Conservation (phyloP, 2,329 filamentous ascomycete genomes). For the Tolypocladium inflatum region DNA sequence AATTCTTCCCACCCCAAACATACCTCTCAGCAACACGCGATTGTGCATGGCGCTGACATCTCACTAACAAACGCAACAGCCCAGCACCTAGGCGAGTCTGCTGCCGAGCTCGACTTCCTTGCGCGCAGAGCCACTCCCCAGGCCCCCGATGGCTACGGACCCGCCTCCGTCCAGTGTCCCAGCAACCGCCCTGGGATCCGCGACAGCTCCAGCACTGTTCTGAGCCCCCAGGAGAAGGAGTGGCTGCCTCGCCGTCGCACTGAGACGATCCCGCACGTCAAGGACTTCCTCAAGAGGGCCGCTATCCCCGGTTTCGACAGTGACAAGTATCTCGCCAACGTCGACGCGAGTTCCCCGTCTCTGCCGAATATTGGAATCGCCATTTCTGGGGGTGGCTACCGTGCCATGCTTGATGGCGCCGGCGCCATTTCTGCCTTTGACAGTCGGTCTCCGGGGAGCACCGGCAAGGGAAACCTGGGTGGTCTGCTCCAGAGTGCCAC, state of each 20-base stretch:
- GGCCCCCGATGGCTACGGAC: slow-evolving; percentile 54
- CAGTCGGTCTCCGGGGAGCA: slow-evolving; percentile 47
- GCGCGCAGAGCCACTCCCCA: slow-evolving; percentile 16
- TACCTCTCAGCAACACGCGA: no score
- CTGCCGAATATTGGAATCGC: slow-evolving; percentile 61
- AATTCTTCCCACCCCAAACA: no score
- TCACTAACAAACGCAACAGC: no score
- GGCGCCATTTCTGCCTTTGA: slow-evolving; percentile 76
- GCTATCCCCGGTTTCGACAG: slow-evolving; percentile 73
- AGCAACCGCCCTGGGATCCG: slow-evolving; percentile 59
- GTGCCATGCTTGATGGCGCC: slow-evolving; percentile 73
- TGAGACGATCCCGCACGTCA: slow-evolving; percentile 65
- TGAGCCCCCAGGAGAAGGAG: slow-evolving; percentile 60
- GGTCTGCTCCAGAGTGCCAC: slow-evolving; percentile 74
- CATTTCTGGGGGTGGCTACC: slow-evolving; percentile 75
- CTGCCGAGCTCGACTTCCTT: slow-evolving; percentile 3
- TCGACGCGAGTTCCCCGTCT: slow-evolving; percentile 18
- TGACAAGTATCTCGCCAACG: slow-evolving; percentile 50
- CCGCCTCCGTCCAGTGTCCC: slow-evolving; percentile 59
- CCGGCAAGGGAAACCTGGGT: slow-evolving; percentile 55
- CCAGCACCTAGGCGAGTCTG: no score
- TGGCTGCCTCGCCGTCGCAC: slow-evolving; percentile 67
- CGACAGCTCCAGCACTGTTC: slow-evolving; percentile 30
- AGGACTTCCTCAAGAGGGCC: slow-evolving; percentile 60
- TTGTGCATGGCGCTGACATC: no score